Conservation (phyloP, 352 stramenopile species). For the Phytophthora megakarya region DNA sequence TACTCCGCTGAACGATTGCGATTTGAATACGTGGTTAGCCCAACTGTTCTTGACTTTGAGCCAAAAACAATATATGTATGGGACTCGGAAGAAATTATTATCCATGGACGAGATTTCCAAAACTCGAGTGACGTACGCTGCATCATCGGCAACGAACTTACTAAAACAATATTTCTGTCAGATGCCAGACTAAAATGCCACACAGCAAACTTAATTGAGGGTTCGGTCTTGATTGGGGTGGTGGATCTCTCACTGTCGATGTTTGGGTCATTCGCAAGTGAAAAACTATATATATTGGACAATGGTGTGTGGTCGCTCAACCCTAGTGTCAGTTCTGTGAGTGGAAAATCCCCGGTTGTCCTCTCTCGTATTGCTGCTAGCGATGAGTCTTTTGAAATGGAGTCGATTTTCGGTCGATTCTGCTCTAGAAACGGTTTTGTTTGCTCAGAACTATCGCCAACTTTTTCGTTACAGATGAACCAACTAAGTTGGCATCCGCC, state of each 20-base stretch:
- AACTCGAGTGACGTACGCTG: slow-evolving; percentile 45
- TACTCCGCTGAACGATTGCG: slow-evolving; percentile 38
- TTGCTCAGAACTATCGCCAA: slow-evolving; percentile 26
- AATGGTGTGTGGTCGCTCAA: slow-evolving; percentile 17
- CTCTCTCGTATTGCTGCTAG: slow-evolving; percentile 8
- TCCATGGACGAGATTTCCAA: slow-evolving; percentile 42
- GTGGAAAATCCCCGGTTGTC: slow-evolving; percentile 21
- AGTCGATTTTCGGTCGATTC: slow-evolving; percentile 29
- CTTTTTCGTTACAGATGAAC: background rate
- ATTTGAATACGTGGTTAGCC: slow-evolving; percentile 48
- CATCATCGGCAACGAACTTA: slow-evolving; percentile 40
- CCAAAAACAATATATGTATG: slow-evolving; percentile 18
- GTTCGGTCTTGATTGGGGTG: slow-evolving; percentile 34
- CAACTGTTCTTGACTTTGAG: slow-evolving; percentile 41
- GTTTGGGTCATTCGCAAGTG: slow-evolving; percentile 22
- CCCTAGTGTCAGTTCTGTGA: slow-evolving; percentile 24
- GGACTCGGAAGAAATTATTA: slow-evolving; percentile 12
- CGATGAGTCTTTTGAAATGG: background rate
- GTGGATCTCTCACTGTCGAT: slow-evolving; percentile 39
- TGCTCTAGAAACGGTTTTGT: slow-evolving; percentile 17
- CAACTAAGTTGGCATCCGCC: slow-evolving; percentile 31
- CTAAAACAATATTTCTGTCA: slow-evolving; percentile 34
- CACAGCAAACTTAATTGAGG: slow-evolving; percentile 5
- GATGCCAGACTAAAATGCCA: slow-evolving; percentile 30
- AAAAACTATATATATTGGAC: slow-evolving; percentile 29